Percentiles rank a stretch among this genome's conserved stretches.
phyloP scores from a whole-genome alignment of 1,284 basidiomycete species.

The Austroboletus olivaceoglutinosus region DNA sequence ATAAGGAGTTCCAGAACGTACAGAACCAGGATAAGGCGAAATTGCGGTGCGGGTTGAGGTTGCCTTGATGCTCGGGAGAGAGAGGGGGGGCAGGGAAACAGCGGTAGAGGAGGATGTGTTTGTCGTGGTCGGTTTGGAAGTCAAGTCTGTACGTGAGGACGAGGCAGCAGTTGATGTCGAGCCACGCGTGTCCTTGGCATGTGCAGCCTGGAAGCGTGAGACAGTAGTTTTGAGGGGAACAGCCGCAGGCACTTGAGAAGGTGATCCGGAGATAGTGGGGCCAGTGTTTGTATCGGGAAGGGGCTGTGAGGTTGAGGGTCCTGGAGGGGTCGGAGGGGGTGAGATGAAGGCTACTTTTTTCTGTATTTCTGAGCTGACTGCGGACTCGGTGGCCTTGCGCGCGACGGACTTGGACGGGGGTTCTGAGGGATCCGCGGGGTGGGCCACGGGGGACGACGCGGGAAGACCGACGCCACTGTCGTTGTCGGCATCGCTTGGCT shows the following conservation, averaged over 20 bases:
- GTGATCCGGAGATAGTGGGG: constrained; percentile 40
- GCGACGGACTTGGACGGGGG: constrained; percentile 47
- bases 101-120: constrained; percentile 41
- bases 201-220: constrained; percentile 69
- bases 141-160: constrained; percentile 51
- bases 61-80: constrained; percentile 38
- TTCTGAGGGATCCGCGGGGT: constrained; percentile 39
- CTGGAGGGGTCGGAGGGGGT: constrained; percentile 63
- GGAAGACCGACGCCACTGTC: constrained; percentile 35
- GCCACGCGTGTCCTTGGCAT: constrained; percentile 64
- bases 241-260: constrained; percentile 35
- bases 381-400: constrained; percentile 49
- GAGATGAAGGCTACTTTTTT: constrained; percentile 86
- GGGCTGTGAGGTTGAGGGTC: constrained; percentile 35
- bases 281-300: constrained; percentile 36
- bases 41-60: constrained; percentile 57
- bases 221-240: constrained; percentile 57
- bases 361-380: constrained; percentile 44
- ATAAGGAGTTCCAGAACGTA: constrained; percentile 77
- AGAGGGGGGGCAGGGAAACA: constrained; percentile 42
- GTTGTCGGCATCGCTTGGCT: constrained; percentile 37
- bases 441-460: constrained; percentile 22
- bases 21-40: constrained; percentile 64
- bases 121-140: constrained; percentile 36
- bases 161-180: constrained; percentile 62